These are phyloP conservation scores for Oryza rufipogon DNA, from an alignment of 176 grass and related monocot species.

Conservation along the genomic window DNA sequence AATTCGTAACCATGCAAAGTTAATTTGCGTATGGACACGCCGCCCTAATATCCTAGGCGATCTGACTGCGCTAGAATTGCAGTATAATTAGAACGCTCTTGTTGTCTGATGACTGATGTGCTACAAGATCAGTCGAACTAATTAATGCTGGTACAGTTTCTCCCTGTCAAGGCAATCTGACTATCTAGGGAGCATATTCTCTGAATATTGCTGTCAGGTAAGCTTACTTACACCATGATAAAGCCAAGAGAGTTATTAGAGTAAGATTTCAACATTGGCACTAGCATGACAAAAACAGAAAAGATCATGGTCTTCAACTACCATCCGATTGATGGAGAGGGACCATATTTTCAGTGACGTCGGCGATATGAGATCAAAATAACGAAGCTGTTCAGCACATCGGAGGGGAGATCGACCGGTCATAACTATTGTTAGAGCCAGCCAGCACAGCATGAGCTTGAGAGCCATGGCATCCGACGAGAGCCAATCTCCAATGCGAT, in stretches of 20 bases:
- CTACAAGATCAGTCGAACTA: background rate
- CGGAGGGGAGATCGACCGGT: background rate
- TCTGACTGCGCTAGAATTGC: background rate
- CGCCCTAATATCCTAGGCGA: background rate
- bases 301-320: constrained; percentile 17
- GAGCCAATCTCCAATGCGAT: constrained; percentile 9
- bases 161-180: background rate
- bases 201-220: constrained; percentile 20
- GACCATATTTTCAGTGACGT: constrained; percentile 1
- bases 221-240: background rate
- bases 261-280: constrained; percentile 27
- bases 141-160: background rate
- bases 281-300: constrained; percentile 34
- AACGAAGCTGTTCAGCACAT: constrained; percentile 13
- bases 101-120: background rate
- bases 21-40: background rate
- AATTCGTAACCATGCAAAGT: background rate
- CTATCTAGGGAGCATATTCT: background rate
- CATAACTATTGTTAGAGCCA: background rate
- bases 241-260: background rate
- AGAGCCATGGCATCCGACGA: background rate
- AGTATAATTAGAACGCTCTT: background rate
- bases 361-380: background rate
- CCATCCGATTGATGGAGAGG: constrained; percentile 11
- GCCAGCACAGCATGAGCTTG: constrained; percentile 22